Evolutionary conservation across 208 protist species (phyloP).

Genomic region (Crithidia expoeki): DNA sequence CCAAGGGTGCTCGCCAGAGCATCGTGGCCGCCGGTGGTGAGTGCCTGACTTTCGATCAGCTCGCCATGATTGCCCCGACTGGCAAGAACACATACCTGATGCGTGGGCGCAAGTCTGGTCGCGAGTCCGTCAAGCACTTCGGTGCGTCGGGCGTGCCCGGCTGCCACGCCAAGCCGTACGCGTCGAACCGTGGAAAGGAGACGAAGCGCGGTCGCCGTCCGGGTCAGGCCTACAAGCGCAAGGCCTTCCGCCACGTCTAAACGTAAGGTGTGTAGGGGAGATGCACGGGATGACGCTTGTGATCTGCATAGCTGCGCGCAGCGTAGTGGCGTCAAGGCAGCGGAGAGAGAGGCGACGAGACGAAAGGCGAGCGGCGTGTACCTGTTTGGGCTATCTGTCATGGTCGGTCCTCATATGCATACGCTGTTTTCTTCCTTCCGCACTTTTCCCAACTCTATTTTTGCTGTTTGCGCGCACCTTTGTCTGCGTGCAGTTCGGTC

Average conservation of each 20-base stretch:
- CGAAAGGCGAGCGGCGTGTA: neutral
- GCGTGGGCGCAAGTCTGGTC: conserved; percentile 94
- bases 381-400: neutral
- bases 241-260: conserved; percentile 87
- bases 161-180: conserved; percentile 91
- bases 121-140: conserved; percentile 98
- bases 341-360: neutral
- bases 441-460: neutral
- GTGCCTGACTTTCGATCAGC: conserved; percentile 99
- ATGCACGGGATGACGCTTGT: conserved; percentile 11
- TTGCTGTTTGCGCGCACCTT: neutral
- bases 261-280: neutral
- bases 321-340: neutral
- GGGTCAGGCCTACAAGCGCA: conserved; percentile 79
- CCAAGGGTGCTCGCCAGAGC: conserved; percentile 97
- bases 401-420: neutral
- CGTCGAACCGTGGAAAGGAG: conserved; percentile 90
- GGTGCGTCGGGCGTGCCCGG: conserved; percentile 96
- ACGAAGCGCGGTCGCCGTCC: conserved; percentile 94
- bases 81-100: conserved; percentile 98
- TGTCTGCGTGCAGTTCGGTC: conserved; percentile 13
- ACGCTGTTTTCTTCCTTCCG: neutral
- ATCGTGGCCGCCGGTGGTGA: conserved; percentile 99
- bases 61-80: conserved; percentile 94
- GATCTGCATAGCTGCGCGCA: conserved; percentile 15